phyloP scores from a whole-genome alignment of 2,329 filamentous ascomycete species.

The Pseudogymnoascus sp. region DNA sequence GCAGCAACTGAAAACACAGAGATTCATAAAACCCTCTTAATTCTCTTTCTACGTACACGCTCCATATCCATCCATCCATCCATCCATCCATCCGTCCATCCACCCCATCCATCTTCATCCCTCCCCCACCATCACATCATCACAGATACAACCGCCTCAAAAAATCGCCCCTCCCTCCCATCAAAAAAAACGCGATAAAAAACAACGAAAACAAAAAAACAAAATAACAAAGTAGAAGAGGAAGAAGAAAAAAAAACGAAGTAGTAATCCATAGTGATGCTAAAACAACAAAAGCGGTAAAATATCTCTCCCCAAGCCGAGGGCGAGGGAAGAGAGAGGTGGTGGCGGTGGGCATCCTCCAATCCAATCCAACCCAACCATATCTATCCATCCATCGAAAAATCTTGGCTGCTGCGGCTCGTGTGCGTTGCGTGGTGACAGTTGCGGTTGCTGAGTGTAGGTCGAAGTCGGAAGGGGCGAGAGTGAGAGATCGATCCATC shows the following conservation, averaged over 20 bases:
- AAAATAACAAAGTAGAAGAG: neutral
- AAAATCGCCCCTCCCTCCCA: neutral
- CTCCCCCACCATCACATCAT: neutral
- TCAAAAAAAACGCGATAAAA: neutral
- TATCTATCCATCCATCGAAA: neutral
- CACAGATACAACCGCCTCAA: neutral
- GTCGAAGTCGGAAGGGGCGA: too few species aligned
- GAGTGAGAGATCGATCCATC: neutral
- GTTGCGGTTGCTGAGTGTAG: neutral
- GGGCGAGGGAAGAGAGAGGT: neutral
- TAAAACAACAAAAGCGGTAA: neutral
- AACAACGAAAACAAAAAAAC: neutral
- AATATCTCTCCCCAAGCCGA: neutral
- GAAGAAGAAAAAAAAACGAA: neutral
- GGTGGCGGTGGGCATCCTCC: neutral
- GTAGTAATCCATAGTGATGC: constrained; percentile 3
- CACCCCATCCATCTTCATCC: neutral
- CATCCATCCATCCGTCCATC: too few species aligned
- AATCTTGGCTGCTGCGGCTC: neutral
- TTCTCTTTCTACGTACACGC: constrained; percentile 5
- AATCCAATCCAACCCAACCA: neutral
- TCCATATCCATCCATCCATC: neutral
- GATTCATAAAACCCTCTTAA: neutral
- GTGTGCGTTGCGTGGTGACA: neutral
- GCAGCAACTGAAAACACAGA: neutral